These are phyloP conservation scores for Ligustrum vulgare DNA, from an alignment of 257 asterid genomes.

Conservation along the genomic window DNA sequence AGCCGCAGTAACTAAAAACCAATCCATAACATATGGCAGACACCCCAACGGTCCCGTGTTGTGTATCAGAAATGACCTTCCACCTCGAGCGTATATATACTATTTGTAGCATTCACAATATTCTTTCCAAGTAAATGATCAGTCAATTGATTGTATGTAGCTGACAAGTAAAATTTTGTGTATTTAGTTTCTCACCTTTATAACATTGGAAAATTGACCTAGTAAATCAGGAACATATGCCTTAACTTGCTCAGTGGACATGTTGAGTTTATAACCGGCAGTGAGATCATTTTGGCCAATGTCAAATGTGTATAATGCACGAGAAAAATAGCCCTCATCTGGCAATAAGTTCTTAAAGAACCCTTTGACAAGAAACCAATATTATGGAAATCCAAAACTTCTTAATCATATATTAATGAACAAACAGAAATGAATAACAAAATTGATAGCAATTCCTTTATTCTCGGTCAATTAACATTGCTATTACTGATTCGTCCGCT, in stretches of 20 bases:
- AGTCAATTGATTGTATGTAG: not conserved
- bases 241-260: slow-evolving; percentile 71
- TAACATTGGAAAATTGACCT: slow-evolving; percentile 55
- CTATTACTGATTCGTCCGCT: no score
- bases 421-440: no score
- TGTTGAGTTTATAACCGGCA: slow-evolving; percentile 72
- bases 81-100: slow-evolving; percentile 60
- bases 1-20: slow-evolving; percentile 41
- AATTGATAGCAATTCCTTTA: no score
- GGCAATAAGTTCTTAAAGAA: slow-evolving; percentile 57
- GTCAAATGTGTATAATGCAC: slow-evolving; percentile 76
- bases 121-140: not conserved
- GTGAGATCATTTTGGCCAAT: slow-evolving; percentile 88
- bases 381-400: not conserved
- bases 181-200: slow-evolving; percentile 44
- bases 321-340: slow-evolving; percentile 36
- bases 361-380: slow-evolving; percentile 20
- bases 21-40: slow-evolving; percentile 63
- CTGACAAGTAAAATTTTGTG: no score
- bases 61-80: slow-evolving; percentile 85
- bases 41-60: slow-evolving; percentile 95
- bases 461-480: no score
- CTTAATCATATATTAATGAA: not conserved
- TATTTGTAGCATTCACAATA: slow-evolving; percentile 26
- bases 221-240: slow-evolving; percentile 68